Percentiles rank a stretch among this genome's conserved stretches.
Conservation (phyloP, 2,329 filamentous ascomycete species). For the Talaromyces sp. region DNA sequence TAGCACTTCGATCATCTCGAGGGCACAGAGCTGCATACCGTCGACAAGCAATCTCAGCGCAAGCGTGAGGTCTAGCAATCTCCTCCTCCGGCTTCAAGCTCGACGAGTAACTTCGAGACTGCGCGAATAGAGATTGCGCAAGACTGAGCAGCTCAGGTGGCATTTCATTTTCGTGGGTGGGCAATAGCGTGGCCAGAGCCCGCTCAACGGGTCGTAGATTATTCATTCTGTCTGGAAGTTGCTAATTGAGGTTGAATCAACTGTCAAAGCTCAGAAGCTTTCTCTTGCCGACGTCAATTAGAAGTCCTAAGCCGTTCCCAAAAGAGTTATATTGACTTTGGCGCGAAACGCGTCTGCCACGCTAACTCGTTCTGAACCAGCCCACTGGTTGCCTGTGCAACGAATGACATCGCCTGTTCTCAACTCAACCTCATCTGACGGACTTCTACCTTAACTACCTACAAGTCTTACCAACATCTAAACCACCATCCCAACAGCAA, state of each 20-base stretch:
- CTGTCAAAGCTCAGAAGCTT: not conserved
- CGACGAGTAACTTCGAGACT: conserved; percentile 74
- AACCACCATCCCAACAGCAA: not conserved
- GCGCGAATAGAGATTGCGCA: conserved; percentile 71
- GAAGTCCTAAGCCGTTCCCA: not conserved
- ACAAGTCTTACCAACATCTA: not conserved
- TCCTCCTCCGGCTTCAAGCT: conserved; percentile 83
- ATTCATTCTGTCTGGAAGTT: conserved; percentile 56
- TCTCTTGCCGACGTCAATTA: not conserved
- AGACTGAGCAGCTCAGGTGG: conserved; percentile 70
- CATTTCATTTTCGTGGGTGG: conserved; percentile 66
- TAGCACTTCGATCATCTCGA: not conserved
- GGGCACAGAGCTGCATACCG: conserved; percentile 52
- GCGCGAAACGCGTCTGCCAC: not conserved
- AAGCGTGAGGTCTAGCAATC: conserved; percentile 78
- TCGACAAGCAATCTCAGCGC: conserved; percentile 86
- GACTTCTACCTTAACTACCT: not conserved
- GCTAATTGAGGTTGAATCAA: not conserved
- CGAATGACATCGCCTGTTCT: conserved; percentile 13
- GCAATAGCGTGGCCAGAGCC: conserved; percentile 70
- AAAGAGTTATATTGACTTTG: conserved; percentile 18
- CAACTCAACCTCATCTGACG: not conserved
- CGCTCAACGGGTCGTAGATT: conserved; percentile 66
- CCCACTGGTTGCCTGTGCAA: conserved; percentile 11
- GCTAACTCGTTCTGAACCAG: conserved; percentile 40